Percentiles rank a stretch among this genome's conserved stretches.
Evolutionary conservation across 2,329 filamentous ascomycete genomes (phyloP).

Genomic region (Coleophoma cylindrospora): DNA sequence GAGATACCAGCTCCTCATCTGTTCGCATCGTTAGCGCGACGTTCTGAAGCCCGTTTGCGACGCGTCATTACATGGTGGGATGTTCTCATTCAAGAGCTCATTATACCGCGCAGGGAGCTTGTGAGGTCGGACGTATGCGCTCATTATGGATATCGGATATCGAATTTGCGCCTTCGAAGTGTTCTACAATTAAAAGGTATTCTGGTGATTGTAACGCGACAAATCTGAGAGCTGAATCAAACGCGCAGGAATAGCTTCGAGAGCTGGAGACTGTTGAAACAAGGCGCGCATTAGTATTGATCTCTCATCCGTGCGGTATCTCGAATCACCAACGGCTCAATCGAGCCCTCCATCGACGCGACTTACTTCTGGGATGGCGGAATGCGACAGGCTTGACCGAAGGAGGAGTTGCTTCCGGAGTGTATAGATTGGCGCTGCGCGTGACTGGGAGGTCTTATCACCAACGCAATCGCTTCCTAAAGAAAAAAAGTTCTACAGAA

Average conservation of each 20-base stretch:
- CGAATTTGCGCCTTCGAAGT: too few species aligned
- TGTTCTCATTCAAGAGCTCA: slow-evolving; percentile 58
- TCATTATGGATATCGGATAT: background rate
- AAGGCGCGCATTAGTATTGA: too few species aligned
- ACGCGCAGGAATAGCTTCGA: too few species aligned
- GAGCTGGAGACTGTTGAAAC: too few species aligned
- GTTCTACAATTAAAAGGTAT: too few species aligned
- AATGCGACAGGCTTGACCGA: background rate
- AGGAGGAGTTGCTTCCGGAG: background rate
- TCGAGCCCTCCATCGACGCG: background rate
- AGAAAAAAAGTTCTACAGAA: background rate
- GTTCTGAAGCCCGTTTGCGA: slow-evolving; percentile 4
- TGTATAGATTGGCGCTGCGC: too few species aligned
- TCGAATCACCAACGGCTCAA: background rate
- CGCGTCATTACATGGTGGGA: slow-evolving; percentile 55
- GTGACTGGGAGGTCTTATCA: too few species aligned
- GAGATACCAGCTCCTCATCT: slow-evolving; percentile 48
- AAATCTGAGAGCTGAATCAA: too few species aligned
- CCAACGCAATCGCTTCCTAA: background rate
- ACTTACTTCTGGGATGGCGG: too few species aligned
- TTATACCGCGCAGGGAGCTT: slow-evolving; percentile 57
- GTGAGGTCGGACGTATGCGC: background rate
- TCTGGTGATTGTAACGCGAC: too few species aligned
- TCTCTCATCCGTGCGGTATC: too few species aligned
- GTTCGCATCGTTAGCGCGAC: slow-evolving; percentile 8